Evolutionary conservation across 2,329 filamentous ascomycete genomes (phyloP).

Genomic region (Penicillium verrucosum): DNA sequence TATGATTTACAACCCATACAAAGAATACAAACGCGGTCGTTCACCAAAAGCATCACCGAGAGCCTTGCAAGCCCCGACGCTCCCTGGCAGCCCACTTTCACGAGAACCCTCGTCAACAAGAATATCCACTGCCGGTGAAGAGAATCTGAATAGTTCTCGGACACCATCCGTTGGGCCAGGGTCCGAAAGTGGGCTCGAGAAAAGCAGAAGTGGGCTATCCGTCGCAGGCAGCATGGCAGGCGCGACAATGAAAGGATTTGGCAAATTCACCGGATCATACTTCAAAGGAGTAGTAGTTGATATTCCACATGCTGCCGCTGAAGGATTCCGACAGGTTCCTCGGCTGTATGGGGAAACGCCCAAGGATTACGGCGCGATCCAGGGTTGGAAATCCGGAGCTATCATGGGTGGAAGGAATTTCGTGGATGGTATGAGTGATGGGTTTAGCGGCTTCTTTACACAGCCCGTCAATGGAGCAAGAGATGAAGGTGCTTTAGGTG

Average conservation of each 20-base stretch:
- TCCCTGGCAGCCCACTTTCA: not conserved
- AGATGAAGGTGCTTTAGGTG: constrained; percentile 31
- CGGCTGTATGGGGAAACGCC: constrained; percentile 36
- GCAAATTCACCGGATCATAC: constrained; percentile 17
- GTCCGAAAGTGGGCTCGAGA: not conserved
- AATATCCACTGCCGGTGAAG: not conserved
- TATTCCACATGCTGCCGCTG: constrained; percentile 34
- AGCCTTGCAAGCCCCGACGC: not conserved
- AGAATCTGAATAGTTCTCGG: not conserved
- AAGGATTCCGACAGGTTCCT: constrained; percentile 35
- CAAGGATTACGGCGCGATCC: constrained; percentile 32
- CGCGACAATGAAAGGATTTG: constrained; percentile 12
- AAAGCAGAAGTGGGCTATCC: not conserved
- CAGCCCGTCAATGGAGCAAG: constrained; percentile 29
- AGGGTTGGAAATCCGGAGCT: constrained; percentile 33
- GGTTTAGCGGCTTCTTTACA: constrained; percentile 29
- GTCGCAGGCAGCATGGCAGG: constrained; percentile 14
- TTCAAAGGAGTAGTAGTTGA: constrained; percentile 34
- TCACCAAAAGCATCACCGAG: not conserved
- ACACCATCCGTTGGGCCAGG: not conserved
- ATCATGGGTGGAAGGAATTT: constrained; percentile 34
- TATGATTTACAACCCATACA: constrained; percentile 30
- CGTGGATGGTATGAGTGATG: constrained; percentile 31
- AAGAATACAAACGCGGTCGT: constrained; percentile 22
- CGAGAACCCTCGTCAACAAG: not conserved